Evolutionary conservation across 1,284 basidiomycete genomes (phyloP), one percentile per base, ranked within the genome.

Genomic region (Malassezia dermatis): DNA sequence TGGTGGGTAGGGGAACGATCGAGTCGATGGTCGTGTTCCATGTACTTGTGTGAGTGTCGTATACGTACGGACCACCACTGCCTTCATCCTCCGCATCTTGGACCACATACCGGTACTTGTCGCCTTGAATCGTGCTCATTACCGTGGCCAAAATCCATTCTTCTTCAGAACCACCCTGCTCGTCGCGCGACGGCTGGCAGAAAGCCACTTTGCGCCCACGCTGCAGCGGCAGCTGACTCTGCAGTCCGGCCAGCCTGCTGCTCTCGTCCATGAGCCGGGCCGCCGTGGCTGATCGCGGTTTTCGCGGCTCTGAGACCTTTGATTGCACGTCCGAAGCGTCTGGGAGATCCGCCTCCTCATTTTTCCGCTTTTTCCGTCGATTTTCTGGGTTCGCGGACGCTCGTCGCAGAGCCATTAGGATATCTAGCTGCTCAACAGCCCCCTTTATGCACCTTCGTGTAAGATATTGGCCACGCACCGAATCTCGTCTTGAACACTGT

Each of bases 1-100:
- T 64, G 35, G 62, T 61, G 8, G 72, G 72, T 1, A 74, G 57
- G 7, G 72, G 72, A 12, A 70, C 66, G 43, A 74, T 70, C 32
- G 66, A 65, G 21, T 66, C 61, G n/a, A 63, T 49, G 3, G 61
- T 67, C 13, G 66, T 67, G 23, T 66, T 66, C 44, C 48, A 66
- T 15, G 53, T 61, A 17, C 50, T 57, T 17, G 51, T 52, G 39
- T n/a, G 42, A 11, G 12, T 13, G 1, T 27, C 10, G 7, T 12
- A 47, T 23, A 62, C 61, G 12, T 48, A 61, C 61, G 53, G 54
- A 27, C 48, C 48, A 15, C 30, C n/a, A 1, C 37, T 24, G 2
- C 47, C 37, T 19, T 60, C 56, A 24, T 62, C 58, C 17, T 66
- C 63, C 8, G 59, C 58, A 37, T 68, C 66, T 34, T 63, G 58